These are phyloP conservation scores for Daldinia childiae DNA, from an alignment of 495 filamentous ascomycete genomes.

Conservation along the genomic window DNA sequence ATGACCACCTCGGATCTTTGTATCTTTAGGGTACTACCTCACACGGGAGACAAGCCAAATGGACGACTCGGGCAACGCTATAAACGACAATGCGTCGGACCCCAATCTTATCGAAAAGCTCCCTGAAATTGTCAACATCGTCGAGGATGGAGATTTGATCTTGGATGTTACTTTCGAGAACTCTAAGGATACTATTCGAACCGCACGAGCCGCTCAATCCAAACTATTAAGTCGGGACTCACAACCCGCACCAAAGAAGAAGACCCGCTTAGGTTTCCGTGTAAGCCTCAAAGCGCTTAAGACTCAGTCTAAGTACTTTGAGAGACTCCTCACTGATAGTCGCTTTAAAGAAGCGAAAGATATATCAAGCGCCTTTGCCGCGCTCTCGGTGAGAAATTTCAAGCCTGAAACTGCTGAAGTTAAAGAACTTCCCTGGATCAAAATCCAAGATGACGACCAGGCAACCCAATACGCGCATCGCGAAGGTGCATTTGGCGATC, in stretches of 20 bases:
- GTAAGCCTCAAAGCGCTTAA: slow-evolving; percentile 52
- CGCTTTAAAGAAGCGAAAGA: slow-evolving; percentile 62
- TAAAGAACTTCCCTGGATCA: slow-evolving; percentile 62
- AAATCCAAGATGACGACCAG: slow-evolving; percentile 67
- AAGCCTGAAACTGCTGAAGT: slow-evolving; percentile 58
- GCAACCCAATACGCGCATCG: slow-evolving; percentile 62
- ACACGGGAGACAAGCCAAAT: slow-evolving; percentile 49
- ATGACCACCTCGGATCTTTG: slow-evolving; percentile 43
- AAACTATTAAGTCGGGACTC: slow-evolving; percentile 35
- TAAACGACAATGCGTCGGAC: slow-evolving; percentile 32
- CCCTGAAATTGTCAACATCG: slow-evolving; percentile 55
- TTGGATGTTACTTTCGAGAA: slow-evolving; percentile 64
- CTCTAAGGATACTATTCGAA: slow-evolving; percentile 54
- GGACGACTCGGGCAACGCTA: slow-evolving; percentile 37
- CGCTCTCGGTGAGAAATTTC: slow-evolving; percentile 51
- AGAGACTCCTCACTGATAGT: slow-evolving; percentile 60
- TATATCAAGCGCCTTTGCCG: slow-evolving; percentile 54
- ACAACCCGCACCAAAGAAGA: slow-evolving; percentile 47
- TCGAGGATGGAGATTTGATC: slow-evolving; percentile 62
- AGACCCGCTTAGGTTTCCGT: slow-evolving; percentile 50
- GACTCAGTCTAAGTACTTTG: slow-evolving; percentile 67
- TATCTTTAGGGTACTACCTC: slow-evolving; percentile 47
- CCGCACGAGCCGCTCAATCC: slow-evolving; percentile 31
- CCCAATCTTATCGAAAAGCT: slow-evolving; percentile 15
- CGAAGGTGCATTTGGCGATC: slow-evolving; percentile 62